Evolutionary conservation across 2,329 filamentous ascomycete genomes (phyloP), one percentile per base, ranked within the genome.

Genomic region (Diplodia seriata): DNA sequence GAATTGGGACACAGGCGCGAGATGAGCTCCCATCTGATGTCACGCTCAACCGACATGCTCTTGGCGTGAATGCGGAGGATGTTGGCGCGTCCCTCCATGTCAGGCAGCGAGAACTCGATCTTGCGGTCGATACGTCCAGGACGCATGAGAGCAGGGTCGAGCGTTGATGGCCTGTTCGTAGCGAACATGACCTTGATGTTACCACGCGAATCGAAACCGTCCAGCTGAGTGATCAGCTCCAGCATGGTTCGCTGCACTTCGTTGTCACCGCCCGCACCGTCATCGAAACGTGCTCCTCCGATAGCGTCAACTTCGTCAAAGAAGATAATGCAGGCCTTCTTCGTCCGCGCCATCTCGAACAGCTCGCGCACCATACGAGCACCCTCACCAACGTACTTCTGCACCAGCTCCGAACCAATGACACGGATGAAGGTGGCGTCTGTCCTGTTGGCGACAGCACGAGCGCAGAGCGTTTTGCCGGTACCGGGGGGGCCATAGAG

Each of bases 161-260:
- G 86, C 4, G 94, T 98, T 4, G 93, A 97, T 3, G 94, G 94
- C 79, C 94, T 87, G 86, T 98, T 98, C 78, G 94, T 98, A 68
- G 94, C 94, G 77, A 98, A 98, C 94, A 98, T 98, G 81, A 98
- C 94, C 83, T 98, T 98, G 86, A 98, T 98, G 81, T 98, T 98
- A 79, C 94, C 94, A 80, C 94, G 87, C 59, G 93, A 92, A 77
- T 98, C 94, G 84, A 98, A 98, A 71, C 94, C 94, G 76, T 98
- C 94, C 56, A 98, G 86, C 81, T 98, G 94, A 40, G 94, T 98
- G 77, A 98, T 98, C 65, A 98, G 86, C 79, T 98, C 94, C 85
- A 98, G 83, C 94, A 98, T 98, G 72, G 94, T 98, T 83, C 94
- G 87, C 81, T 98, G 94, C 7, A 98, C 94, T 80, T 98, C 94